Base-by-base conservation (phyloP, 1,284 basidiomycete species). In the Bjerkandera adusta region DNA sequence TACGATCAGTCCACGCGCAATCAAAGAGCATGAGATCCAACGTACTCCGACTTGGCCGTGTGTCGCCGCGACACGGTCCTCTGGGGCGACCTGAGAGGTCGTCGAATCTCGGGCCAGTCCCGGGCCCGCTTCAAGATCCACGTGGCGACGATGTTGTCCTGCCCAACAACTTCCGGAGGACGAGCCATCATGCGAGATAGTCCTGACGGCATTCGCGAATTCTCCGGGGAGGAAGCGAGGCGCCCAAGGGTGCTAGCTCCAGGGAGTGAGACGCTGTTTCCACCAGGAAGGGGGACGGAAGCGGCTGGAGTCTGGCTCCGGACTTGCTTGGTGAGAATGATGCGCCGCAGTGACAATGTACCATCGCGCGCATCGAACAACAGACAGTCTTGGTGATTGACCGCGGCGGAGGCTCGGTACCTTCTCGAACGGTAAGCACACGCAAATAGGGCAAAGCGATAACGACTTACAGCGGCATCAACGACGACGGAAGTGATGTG, bases 361-460 rank as follows among this genome's bases (percentile, higher is more conserved):
- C 82, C 79, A 39, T 80, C 76, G 1, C 66, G 63, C 0, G 82
- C 77, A 57, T 87, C 81, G 53, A 88, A 86, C 1, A 86, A 61
- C 16, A 87, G 71, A 0, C 85, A 53, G 53, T 87, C 83, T 58
- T 84, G 82, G 54, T 72, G 76, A 51, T 24, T 18, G 63, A 64
- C 24, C 57, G 61, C 32, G 51, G 65, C 43, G 50, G 65, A 49
- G 60, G 67, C 38, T 62, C n/a, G n/a, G n/a, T n/a, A n/a, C n/a
- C n/a, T n/a, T n/a, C n/a, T n/a, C n/a, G n/a, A n/a, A n/a, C n/a
- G n/a, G n/a, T n/a, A n/a, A n/a, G n/a, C n/a, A n/a, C n/a, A n/a
- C n/a, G n/a, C n/a, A n/a, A n/a, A n/a, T n/a, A 67, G 52, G 50
- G 55, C 45, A 42, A 68, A 54, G 6, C 5, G 6, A 6, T 20